A percentile compares a stretch with the other conserved stretches of the same genome.
Conservation (phyloP, 2,329 filamentous ascomycete genomes). For the Alternaria ethzedia region DNA sequence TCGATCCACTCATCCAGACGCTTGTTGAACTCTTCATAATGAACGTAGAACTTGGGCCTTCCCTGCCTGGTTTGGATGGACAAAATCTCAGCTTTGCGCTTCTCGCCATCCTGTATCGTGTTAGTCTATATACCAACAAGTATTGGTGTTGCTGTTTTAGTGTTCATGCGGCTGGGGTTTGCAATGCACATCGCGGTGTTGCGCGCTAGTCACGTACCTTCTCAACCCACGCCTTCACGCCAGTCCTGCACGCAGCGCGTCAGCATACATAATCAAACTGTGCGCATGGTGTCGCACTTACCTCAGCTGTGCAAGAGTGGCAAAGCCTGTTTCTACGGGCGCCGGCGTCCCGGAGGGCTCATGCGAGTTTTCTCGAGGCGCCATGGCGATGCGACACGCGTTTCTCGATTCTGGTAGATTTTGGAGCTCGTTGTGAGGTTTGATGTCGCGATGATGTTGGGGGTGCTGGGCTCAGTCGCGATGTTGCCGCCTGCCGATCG, state of each 20-base stretch:
- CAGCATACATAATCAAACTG: conserved; percentile 33
- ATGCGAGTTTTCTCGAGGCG: conserved; percentile 60
- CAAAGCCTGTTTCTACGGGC: conserved; percentile 76
- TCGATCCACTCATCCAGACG: conserved; percentile 87
- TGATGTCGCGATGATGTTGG: conserved; percentile 40
- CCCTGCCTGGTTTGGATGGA: conserved; percentile 91
- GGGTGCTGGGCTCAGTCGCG: conserved; percentile 32
- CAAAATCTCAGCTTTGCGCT: conserved; percentile 93
- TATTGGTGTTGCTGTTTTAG: conserved; percentile 5
- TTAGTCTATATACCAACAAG: conserved; percentile 13
- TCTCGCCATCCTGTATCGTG: conserved; percentile 71
- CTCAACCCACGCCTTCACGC: conserved; percentile 71
- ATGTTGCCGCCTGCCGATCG: conserved; percentile 29
- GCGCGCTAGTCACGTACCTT: conserved; percentile 61
- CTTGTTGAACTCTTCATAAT: conserved; percentile 99
- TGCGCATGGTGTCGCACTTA: conserved; percentile 55
- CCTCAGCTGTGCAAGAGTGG: conserved; percentile 84
- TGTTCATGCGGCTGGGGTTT: conserved; percentile 18
- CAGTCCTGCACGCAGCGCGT: conserved; percentile 59
- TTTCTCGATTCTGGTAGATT: conserved; percentile 22
- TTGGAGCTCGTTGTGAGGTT: conserved; percentile 33
- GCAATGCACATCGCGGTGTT: conserved; percentile 8
- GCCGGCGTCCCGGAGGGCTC: conserved; percentile 63
- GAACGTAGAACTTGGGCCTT: conserved; percentile 89
- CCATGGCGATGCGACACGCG: conserved; percentile 52